Evolutionary conservation across 1,284 basidiomycete genomes (phyloP), one percentile per base, ranked within the genome.

Genomic region (Puccinia hordei): DNA sequence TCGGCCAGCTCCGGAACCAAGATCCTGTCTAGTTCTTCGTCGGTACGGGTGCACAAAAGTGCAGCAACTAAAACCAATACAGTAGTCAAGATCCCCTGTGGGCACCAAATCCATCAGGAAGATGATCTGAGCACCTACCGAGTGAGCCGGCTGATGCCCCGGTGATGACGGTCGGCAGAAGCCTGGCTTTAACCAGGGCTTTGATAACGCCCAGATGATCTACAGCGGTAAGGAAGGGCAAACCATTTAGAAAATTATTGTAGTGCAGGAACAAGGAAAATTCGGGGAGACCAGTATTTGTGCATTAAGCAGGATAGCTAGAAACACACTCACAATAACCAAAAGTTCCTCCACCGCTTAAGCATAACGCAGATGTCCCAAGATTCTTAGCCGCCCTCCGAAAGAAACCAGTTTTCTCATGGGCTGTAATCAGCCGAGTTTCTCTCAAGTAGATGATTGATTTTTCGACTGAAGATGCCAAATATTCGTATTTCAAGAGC

Each of bases 111-210:
- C 12, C 13, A 46, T 57, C 13, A 41, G 53, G n/a, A 57, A 35
- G 71, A 38, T 63, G 75, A n/a, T 53, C 19, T 30, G 17, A 57
- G 44, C 17, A 68, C 81, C 22, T 33, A 84, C 72, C 89, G 17
- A 98, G 89, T 4, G 93, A 94, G 9, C 96, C 97, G 0, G 96
- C 95, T 49, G 93, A 94, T 1, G 95, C 98, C 9, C 95, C 96
- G 0, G 88, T 88, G 81, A 98, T 90, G 12, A 98, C 94, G 46
- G 92, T 90, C 38, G 97, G 97, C 10, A 99, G 87, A 3, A 98
- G 87, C 46, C 91, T 89, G 1, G 92, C 90, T 84, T 99, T 94
- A 4, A 99, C 87, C 84, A 99, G 92, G 0, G 95, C 96, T 83
- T 92, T 92, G 44, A 95, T 90, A 12, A 99, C 93, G 17, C 96